Evolutionary conservation across 331 rosid species (phyloP), one percentile per base, ranked within the genome.

Genomic region (Malus hybrid): DNA sequence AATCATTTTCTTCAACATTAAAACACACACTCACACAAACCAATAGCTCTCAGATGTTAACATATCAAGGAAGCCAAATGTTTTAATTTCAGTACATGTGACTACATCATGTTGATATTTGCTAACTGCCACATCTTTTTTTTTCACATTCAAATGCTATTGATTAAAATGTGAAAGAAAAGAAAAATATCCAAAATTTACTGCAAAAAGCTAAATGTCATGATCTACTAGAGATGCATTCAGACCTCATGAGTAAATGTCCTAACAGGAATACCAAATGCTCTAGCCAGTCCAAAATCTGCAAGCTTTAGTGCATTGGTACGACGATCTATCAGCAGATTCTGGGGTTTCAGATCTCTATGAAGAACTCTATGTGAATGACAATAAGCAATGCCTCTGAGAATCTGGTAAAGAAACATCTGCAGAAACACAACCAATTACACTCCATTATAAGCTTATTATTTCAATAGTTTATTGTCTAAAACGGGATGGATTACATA

Each of bases 311-410:
- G 84, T 12, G 91, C 87, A 81, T 94, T 94, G 76, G 89, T 88
- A 70, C 93, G 82, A 26, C 93, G 96, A 79, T 94, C 99, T 75
- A 94, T 88, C 93, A 94, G 87, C 82, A 94, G 80, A 84, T 94
- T 94, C 82, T 92, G 97, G 44, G 97, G 99, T 78, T 94, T 94
- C 78, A 94, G 88, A 85, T 94, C 99, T 79, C 97, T 91, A 68
- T 94, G 99, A 81, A 94, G 99, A 91, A 94, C 95, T 82, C 97
- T 90, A 72, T 92, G 99, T 11, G 97, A 94, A 77, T 94, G 99
- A 68, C 97, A 92, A 80, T 94, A 94, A 75, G 96, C 99, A 88
- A 94, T 90, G 90, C 99, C 99, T 64, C 97, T 89, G 76, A 94
- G 96, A 86, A 94, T 94, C 84, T 94, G 99, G 81, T 94, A 89